Conservation (phyloP, 345 rosid species). For the Boechera divaricarpa region DNA sequence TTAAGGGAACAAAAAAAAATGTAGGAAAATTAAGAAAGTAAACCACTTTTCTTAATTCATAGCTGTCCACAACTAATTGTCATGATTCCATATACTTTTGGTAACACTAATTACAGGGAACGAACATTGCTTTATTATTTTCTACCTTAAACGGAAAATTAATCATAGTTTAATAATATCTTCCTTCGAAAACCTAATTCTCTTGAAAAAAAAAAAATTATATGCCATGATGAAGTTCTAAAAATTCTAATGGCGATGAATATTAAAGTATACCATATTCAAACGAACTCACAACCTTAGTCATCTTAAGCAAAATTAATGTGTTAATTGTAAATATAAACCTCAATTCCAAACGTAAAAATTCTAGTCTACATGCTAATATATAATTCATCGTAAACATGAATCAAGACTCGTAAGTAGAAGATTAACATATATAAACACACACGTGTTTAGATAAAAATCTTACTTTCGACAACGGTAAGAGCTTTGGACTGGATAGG, state of each 20-base stretch:
- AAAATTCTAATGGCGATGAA: neutral
- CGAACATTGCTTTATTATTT: neutral
- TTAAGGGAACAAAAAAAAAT: slow-evolving; percentile 17
- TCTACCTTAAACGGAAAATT: neutral
- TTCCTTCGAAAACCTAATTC: slow-evolving; percentile 8
- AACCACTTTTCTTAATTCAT: slow-evolving; percentile 19
- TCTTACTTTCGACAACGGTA: slow-evolving; percentile 63
- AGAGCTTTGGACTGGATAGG: slow-evolving; percentile 68
- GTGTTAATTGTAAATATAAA: neutral
- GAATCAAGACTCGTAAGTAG: neutral
- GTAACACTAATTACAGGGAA: slow-evolving; percentile 17
- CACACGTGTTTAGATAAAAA: neutral
- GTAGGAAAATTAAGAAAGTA: slow-evolving; percentile 31
- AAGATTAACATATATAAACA: neutral
- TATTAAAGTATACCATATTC: neutral
- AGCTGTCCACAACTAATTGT: slow-evolving; percentile 42
- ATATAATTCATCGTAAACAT: slow-evolving; percentile 1
- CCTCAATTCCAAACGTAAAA: neutral
- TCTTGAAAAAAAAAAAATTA: neutral
- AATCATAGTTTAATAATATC: neutral
- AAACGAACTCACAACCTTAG: neutral
- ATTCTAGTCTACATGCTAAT: neutral
- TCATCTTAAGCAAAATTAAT: neutral
- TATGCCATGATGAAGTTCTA: slow-evolving; percentile 3
- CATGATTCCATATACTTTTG: slow-evolving; percentile 34